Base-by-base conservation (phyloP, 768 basidiomycete species). In the Boletellus ananas region DNA sequence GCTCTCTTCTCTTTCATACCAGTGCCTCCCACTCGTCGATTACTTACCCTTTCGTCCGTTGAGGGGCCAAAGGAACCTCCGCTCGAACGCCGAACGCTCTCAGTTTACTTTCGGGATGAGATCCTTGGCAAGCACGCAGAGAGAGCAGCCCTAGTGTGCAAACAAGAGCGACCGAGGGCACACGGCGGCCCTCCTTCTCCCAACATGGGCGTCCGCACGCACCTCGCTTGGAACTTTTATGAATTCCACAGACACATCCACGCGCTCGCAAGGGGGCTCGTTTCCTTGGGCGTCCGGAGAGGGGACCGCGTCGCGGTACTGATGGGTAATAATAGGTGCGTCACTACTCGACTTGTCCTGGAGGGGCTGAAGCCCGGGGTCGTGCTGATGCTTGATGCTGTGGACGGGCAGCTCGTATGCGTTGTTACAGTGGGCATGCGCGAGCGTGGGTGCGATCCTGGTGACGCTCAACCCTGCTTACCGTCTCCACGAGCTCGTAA, bases 391-490 rank as follows among this genome's bases (percentile, higher is more conserved):
- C 21, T 27, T n/a, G 29, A 44, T n/a, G 38, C 17, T 3, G 4
- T 44, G 7, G 42, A 29, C 29, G 29, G 27, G 27, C 54, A 90
- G 89, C 60, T 74, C 87, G 16, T 93, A 93, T 63, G 88, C 88
- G 0, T 74, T 79, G 71, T 69, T 91, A 20, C 90, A 93, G 58
- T 91, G 88, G 90, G 90, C 90, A 3, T 87, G 85, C 51, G 87
- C 88, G n/a, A 81, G 79, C 43, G 76, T 90, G 50, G 90, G 90
- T n/a, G 89, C 87, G 12, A 81, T 91, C 47, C 68, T 91, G 33
- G 88, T 87, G 18, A 90, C 90, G 8, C 74, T 92, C 40, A 93
- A 93, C 57, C 90, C 90, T 3, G 87, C 89, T 0, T 91, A 89
- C 62, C 79, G 84, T 23, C 56, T 82, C 6, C 73, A 76, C 31